Conservation (phyloP, 2,329 filamentous ascomycete species). For the Alternaria brassicae region DNA sequence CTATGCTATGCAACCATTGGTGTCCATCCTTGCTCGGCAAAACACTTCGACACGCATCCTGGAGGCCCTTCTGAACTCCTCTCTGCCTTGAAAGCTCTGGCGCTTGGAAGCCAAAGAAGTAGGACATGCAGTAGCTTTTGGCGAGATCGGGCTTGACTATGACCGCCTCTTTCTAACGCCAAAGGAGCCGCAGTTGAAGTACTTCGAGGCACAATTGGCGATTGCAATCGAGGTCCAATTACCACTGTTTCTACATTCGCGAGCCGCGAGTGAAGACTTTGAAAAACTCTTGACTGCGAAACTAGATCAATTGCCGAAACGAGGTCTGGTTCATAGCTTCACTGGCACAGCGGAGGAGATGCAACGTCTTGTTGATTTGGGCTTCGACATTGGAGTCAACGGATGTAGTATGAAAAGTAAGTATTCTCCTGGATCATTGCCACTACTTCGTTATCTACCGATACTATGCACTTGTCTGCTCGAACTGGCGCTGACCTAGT, state of each 20-base stretch:
- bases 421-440: not conserved
- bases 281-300: constrained; percentile 65
- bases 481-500: not conserved
- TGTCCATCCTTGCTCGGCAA: constrained; percentile 89
- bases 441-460: constrained; percentile 3
- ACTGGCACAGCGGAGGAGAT: constrained; percentile 89
- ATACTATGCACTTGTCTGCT: not conserved
- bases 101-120: constrained; percentile 64
- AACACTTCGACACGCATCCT: constrained; percentile 72
- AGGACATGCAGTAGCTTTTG: constrained; percentile 78
- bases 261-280: constrained; percentile 87
- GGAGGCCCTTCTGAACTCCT: constrained; percentile 65
- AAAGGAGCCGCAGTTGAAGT: constrained; percentile 79
- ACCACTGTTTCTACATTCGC: constrained; percentile 90
- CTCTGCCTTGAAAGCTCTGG: constrained; percentile 67
- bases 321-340: constrained; percentile 92
- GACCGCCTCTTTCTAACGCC: constrained; percentile 86
- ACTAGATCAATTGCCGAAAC: constrained; percentile 71
- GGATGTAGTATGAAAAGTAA: constrained; percentile 90
- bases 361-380: constrained; percentile 77
- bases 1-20: constrained; percentile 89
- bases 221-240: constrained; percentile 78
- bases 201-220: constrained; percentile 82
- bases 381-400: constrained; percentile 92
- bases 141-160: constrained; percentile 96